Evolutionary conservation across 1,284 basidiomycete genomes (phyloP), one percentile per base, ranked within the genome.

Genomic region (Pascua guehoae): DNA sequence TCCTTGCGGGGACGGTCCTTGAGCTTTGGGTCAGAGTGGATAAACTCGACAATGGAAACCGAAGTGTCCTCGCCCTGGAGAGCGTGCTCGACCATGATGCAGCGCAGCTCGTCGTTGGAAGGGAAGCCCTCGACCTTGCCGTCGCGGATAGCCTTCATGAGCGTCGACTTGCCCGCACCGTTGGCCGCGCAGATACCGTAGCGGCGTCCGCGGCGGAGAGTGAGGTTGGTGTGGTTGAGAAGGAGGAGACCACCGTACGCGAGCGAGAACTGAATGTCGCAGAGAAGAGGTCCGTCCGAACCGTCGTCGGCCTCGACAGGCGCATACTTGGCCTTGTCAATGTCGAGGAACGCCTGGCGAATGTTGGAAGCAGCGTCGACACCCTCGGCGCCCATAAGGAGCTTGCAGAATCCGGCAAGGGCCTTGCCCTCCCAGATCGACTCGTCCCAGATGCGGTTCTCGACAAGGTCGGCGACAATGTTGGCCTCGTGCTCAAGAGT

Each of bases 171-270:
- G 65, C 95, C 95, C 58, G 89, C 89, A 66, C 95, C 95, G 79
- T 98, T 98, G 40, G 89, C 84, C 44, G 93, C 95, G 49, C 96
- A 87, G 66, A 98, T 91, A 74, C 96, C 95, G 79, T 98, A 98
- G 60, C 91, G 84, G 66, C 85, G 85, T 41, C 95, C 96, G 68
- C 92, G 88, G 76, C 93, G 84, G 56, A 98, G 85, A 63, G 90
- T 88, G 62, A 98, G 83, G 38, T 84, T 88, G 40, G 95, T 98
- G 79, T 98, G 95, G 57, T 97, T 98, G 65, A 98, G 85, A 58
- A 98, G 83, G 14, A 98, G 83, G 38, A 98, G 84, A 62, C 95
- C 91, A 68, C 95, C 95, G 75, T 98, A 98, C 15, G 95, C 96
- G 58, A 98, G 83, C 39, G 93, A 97, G 81, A 98, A 98, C 54